Evolutionary conservation across 768 basidiomycete species (phyloP), one percentile per base, ranked within the genome.

Genomic region (Boletus sensibilis): DNA sequence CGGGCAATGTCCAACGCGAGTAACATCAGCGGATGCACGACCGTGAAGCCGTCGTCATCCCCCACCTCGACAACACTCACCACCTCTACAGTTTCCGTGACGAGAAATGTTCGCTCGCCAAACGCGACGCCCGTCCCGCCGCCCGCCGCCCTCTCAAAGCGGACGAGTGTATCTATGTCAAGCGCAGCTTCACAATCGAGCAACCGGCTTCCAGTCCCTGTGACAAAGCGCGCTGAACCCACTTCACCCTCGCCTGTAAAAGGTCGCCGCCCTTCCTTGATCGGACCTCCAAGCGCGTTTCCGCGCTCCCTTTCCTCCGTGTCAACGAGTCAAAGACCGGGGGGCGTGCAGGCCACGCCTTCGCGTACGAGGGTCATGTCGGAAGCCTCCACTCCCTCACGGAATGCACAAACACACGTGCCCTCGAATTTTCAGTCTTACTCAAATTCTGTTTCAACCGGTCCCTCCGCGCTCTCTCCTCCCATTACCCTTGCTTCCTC

Each of bases 1-100:
- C 76, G 83, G 21, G 74, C 81, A 14, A 72, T 76, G 56, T 86
- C 83, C 18, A 81, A 74, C 60, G 80, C 79, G 41, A 80, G 79
- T 53, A 68, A 73, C 51, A 60, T 70, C 51, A 83, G 82, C 59
- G 80, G 78, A 6, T 77, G 74, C 64, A 80, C 79, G 5, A 85
- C 82, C 11, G 72, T 84, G 50, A 79, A 75, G 33, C 70, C 74
- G 5, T 66, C 60, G 4, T 48, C 58, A 10, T 69, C 72, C 1
- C 64, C 67, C 9, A 52, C 62, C 8, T 68, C 70, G 18, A 65
- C 64, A 12, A 66, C 71, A 3, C 51, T 57, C 48, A 64, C 64
- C 29, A 74, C 67, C 18, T 64, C 64, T 57, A 55, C 73, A 42
- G 23, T 59, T 14, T 70, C 66, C 12, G 53, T 50, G 52, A 62